Evolutionary conservation across 805 yeast genomes (phyloP).

Genomic region (Metschnikowia hibisci): DNA sequence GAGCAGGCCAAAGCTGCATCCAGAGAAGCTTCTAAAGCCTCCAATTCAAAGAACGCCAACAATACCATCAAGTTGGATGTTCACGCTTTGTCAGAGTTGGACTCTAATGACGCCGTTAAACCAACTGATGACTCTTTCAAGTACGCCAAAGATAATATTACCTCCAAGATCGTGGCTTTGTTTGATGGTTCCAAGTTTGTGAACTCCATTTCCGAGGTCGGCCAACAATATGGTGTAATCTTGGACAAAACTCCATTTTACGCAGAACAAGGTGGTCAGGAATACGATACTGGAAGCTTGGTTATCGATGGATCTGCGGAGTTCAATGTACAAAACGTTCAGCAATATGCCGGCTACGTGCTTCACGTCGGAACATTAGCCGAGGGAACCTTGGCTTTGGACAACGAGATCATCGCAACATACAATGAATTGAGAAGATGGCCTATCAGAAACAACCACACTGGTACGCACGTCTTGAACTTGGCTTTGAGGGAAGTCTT

Average conservation of each 20-base stretch:
- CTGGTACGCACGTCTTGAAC: slow-evolving; percentile 95
- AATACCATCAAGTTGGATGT: slow-evolving; percentile 80
- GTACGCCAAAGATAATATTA: slow-evolving; percentile 66
- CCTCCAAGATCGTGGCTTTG: slow-evolving; percentile 67
- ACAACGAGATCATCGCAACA: slow-evolving; percentile 74
- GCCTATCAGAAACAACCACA: slow-evolving; percentile 96
- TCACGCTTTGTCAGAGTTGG: slow-evolving; percentile 76
- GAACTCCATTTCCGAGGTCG: slow-evolving; percentile 35
- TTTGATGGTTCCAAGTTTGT: slow-evolving; percentile 64
- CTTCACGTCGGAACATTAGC: slow-evolving; percentile 85
- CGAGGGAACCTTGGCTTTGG: slow-evolving; percentile 71
- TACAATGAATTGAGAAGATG: slow-evolving; percentile 92
- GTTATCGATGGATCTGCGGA: slow-evolving; percentile 85
- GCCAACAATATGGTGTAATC: slow-evolving; percentile 68
- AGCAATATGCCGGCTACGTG: slow-evolving; percentile 89
- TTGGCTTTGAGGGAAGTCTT: slow-evolving; percentile 80
- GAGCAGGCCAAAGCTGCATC: slow-evolving; percentile 87
- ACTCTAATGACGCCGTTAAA: slow-evolving; percentile 53
- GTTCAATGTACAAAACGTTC: slow-evolving; percentile 88
- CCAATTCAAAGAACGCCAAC: slow-evolving; percentile 56
- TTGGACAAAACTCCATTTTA: slow-evolving; percentile 91
- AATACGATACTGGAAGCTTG: slow-evolving; percentile 88
- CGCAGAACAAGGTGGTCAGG: slow-evolving; percentile 99
- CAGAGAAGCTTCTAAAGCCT: slow-evolving; percentile 92
- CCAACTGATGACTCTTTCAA: slow-evolving; percentile 83